Evolutionary conservation across 192 early-diverging fungal species (phyloP), one percentile per base, ranked within the genome.

Genomic region (Umbelopsis vinacea): DNA sequence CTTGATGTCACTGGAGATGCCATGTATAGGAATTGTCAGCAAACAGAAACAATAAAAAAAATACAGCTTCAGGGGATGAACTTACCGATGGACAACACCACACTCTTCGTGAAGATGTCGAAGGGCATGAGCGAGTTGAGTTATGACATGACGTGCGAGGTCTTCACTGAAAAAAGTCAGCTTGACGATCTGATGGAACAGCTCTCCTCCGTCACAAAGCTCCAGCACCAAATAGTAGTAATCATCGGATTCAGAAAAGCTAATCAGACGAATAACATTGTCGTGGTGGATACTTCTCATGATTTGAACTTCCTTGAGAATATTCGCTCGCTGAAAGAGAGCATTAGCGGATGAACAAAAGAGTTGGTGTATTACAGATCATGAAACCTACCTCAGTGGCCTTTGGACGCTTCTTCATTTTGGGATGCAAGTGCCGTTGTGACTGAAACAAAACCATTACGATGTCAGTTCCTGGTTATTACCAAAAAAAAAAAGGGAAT

Each of bases 231-330:
- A 76, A 71, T 90, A 92, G 76, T 91, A 94, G 76, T 91, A 86
- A 72, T 87, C 88, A 66, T 87, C 82, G 46, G 89, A 91, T 77
- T 93, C 94, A 72, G 88, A 86, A 80, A 93, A 94, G 17, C 91
- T 88, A 37, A 90, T 79, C 29, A 97, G 82, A 57, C 83, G 79
- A 71, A 95, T 88, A 45, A 97, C 90, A 45, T 92, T 92, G 7
- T 83, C 79, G 67, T 96, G 94, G 54, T 86, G 83, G 52, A 97
- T 73, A 63, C 88, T 87, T 24, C 93, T 86, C 86, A 96, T 91
- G 66, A 97, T 93, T 50, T 88, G 86, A 8, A 94, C 90, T 81
- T 97, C 96, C 70, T 95, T 93, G 70, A 94, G 82, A 69, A 97
- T 92, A 77, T 91, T 92, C 40, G 89, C 90, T 45, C 89, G 85